These are phyloP conservation scores for Eucalyptus cloeziana DNA, from an alignment of 345 rosid species.

Conservation along the genomic window DNA sequence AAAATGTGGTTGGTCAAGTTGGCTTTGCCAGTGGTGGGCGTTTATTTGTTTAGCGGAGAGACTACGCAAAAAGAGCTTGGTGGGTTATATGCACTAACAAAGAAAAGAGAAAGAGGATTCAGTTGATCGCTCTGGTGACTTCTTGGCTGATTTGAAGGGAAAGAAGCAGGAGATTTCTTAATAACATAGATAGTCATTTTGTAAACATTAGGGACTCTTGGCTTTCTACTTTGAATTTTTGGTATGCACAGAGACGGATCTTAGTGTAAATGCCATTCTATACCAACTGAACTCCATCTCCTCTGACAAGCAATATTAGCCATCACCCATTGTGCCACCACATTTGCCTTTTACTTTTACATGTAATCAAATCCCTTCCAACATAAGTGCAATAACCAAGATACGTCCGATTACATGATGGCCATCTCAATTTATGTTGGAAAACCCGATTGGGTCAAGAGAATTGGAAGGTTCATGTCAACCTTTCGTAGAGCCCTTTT, in stretches of 20 bases:
- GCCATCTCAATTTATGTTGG: neutral
- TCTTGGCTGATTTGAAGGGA: neutral
- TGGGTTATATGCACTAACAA: neutral
- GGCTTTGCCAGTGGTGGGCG: neutral
- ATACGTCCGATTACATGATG: neutral
- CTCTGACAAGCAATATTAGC: neutral
- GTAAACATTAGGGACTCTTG: neutral
- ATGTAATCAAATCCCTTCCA: neutral
- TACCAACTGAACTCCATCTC: neutral
- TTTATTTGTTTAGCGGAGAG: neutral
- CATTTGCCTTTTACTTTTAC: neutral
- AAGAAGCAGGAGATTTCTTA: neutral
- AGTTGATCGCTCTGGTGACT: neutral
- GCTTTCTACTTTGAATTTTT: neutral
- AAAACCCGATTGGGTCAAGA: neutral
- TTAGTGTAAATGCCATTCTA: neutral
- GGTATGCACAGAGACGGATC: neutral
- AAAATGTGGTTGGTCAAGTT: neutral
- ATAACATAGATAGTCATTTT: neutral
- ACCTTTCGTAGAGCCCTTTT: neutral
- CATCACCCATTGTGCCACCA: neutral
- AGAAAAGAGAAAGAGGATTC: neutral
- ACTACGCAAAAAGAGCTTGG: neutral
- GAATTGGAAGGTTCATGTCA: neutral
- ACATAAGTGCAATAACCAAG: neutral